Evolutionary conservation across 805 yeast species (phyloP), one percentile per base, ranked within the genome.

Genomic region (Zygosaccharomyces pseudorouxii): DNA sequence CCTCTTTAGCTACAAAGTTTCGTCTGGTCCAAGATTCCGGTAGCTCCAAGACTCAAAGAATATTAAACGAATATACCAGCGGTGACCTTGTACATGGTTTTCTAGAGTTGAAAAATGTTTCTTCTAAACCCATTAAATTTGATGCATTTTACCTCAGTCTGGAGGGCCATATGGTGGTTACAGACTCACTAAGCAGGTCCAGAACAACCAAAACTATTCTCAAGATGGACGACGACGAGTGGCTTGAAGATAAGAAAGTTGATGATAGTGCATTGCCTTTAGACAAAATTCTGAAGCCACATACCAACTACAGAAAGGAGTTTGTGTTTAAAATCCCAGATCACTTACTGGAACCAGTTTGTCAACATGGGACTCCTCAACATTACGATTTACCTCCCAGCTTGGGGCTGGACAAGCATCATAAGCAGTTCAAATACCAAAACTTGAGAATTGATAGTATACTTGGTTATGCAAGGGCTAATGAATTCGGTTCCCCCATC

Each of bases 51-150:
- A 19, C 5, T 6, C 44, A 71, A 46, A 59, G 62, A 12, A 62
- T 68, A 0, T 51, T 72, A 18, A 64, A 65, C 35, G 82, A 78
- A 55, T 81, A 73, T 55, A 74, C 73, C 35, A 79, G 79, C 22
- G 84, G 84, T 16, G 85, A 80, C 54, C 66, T 66, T 14, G 64
- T 81, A 7, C 70, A 75, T 51, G 87, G 87, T 0, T 76, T 71
- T 50, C 66, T 76, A 5, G 54, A 62, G 0, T 67, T 79, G 20
- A 65, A 69, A 43, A 80, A 80, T 55, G 64, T 55, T 5, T 62
- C 77, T 2, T 47, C 60, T 1, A 53, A 63, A 16, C 67, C 72
- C 0, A 68, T 81, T 16, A 74, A 75, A 4, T 81, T 80, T 56
- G 83, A 80, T 51, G 78, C 79, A 78, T 73, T 80, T 52, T 71